phyloP scores from a whole-genome alignment of 305 asterid species.

The Fraxinus sp. region DNA sequence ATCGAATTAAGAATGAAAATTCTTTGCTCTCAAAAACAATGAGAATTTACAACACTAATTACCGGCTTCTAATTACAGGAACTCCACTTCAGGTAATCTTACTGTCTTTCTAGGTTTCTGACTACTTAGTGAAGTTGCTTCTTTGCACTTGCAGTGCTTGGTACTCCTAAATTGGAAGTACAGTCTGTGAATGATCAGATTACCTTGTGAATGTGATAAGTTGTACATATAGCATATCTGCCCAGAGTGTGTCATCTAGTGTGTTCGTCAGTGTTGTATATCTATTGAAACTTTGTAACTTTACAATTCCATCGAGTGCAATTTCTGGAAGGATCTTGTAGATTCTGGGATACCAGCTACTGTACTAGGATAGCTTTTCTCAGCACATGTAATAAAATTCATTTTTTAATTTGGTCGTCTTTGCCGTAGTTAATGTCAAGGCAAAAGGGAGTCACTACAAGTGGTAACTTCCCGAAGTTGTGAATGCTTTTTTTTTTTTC shows the following conservation, averaged over 20 bases:
- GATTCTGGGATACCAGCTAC: not conserved
- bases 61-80: constrained; percentile 92
- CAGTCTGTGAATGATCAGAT: not conserved
- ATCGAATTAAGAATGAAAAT: constrained; percentile 94
- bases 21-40: constrained; percentile 94
- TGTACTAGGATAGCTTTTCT: not conserved
- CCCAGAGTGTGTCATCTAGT: not conserved
- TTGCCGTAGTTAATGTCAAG: not conserved
- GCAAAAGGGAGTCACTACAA: not conserved
- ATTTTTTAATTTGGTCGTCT: not conserved
- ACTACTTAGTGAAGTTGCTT: not conserved
- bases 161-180: not conserved
- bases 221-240: constrained; percentile 5
- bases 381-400: not conserved
- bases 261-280: not conserved
- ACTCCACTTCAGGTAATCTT: constrained; percentile 90
- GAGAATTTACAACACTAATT: constrained; percentile 87
- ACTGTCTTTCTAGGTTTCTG: not conserved
- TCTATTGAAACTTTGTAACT: not conserved
- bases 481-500: not conserved
- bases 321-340: not conserved
- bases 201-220: not conserved
- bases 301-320: not conserved
- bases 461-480: not conserved
- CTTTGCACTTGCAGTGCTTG: not conserved